These are phyloP conservation scores for Lepidium didymum DNA, from an alignment of 345 rosid genomes.

Conservation along the genomic window DNA sequence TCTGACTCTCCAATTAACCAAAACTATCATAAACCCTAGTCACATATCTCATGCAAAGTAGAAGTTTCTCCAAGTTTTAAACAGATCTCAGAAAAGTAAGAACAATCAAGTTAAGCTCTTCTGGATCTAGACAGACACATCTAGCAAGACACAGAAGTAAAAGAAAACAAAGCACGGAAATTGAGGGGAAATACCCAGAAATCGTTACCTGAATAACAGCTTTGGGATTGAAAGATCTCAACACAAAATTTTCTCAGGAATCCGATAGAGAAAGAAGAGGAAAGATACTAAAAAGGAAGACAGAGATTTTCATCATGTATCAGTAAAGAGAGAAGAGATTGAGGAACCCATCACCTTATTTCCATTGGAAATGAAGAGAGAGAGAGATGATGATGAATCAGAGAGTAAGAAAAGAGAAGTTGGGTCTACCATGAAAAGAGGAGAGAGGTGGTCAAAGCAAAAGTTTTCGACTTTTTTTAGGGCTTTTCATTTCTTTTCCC, in stretches of 20 bases:
- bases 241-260: neutral
- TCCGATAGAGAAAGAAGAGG: conserved; percentile 20
- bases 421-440: conserved; percentile 44
- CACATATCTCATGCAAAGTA: conserved; percentile 13
- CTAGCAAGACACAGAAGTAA: conserved; percentile 23
- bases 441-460: conserved; percentile 44
- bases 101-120: conserved; percentile 25
- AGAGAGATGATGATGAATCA: conserved; percentile 10
- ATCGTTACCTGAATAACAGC: neutral
- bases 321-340: conserved; percentile 24
- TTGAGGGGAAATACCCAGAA: neutral
- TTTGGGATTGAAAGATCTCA: conserved; percentile 2
- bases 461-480: conserved; percentile 25
- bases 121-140: conserved; percentile 31
- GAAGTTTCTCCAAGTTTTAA: neutral
- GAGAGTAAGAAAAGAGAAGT: conserved; percentile 20
- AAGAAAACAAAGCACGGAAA: neutral
- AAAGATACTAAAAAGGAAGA: conserved; percentile 3
- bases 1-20: neutral
- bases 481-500: conserved; percentile 11
- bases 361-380: conserved; percentile 33
- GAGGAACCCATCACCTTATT: conserved; percentile 31
- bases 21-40: neutral
- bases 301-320: conserved; percentile 18
- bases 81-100: conserved; percentile 37